Evolutionary conservation across 1,139 yeast species (phyloP).

Genomic region (Nematodospora anomalae): DNA sequence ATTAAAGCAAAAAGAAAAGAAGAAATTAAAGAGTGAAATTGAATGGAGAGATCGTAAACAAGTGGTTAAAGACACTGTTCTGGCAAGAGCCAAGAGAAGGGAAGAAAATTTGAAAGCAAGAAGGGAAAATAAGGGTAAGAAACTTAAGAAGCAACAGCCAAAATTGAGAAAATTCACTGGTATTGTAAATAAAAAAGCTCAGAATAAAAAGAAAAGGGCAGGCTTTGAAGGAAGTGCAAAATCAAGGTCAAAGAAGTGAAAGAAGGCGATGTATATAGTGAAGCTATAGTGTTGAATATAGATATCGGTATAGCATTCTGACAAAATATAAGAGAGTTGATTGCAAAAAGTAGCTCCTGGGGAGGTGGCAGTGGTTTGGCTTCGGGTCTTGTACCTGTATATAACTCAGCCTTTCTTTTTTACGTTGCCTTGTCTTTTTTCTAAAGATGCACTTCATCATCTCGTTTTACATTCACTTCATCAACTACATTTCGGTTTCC

Average conservation of each 20-base stretch:
- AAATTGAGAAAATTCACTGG: constrained; percentile 72
- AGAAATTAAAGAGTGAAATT: constrained; percentile 75
- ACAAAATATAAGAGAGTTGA: too few species aligned
- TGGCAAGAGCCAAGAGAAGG: constrained; percentile 77
- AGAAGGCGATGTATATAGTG: too few species aligned
- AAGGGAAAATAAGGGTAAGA: constrained; percentile 75
- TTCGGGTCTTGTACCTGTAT: too few species aligned
- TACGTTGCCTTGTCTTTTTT: too few species aligned
- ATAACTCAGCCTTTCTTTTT: too few species aligned
- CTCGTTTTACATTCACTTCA: too few species aligned
- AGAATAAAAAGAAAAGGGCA: constrained; percentile 46
- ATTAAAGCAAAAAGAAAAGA: constrained; percentile 74
- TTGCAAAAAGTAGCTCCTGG: too few species aligned
- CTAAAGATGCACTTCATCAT: too few species aligned
- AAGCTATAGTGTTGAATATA: too few species aligned
- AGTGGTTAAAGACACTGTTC: constrained; percentile 70
- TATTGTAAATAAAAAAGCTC: constrained; percentile 35
- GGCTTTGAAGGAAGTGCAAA: constrained; percentile 59
- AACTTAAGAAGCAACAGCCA: constrained; percentile 59
- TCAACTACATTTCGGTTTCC: too few species aligned
- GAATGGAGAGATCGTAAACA: constrained; percentile 89
- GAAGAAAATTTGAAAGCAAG: constrained; percentile 85
- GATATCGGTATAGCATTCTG: too few species aligned
- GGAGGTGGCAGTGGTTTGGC: too few species aligned
- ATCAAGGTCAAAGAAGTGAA: constrained; percentile 29